Evolutionary conservation across 257 asterid species (phyloP).

Genomic region (Salvia splendens): DNA sequence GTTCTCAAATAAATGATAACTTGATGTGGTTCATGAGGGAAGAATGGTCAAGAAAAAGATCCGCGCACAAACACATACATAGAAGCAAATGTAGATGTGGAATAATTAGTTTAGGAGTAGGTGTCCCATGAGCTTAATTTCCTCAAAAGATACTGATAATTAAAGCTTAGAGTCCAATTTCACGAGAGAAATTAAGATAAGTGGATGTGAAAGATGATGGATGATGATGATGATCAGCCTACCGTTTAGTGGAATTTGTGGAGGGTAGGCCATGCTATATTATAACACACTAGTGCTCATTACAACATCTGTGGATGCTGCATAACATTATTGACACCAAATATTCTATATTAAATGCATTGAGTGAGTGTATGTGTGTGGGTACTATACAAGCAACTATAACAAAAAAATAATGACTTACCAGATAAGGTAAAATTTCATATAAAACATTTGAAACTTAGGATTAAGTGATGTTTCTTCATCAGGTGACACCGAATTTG

Average conservation of each 20-base stretch:
- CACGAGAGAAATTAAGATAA: not conserved
- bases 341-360: not conserved
- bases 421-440: not conserved
- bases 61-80: not conserved
- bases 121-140: not conserved
- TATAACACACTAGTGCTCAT: not conserved
- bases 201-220: constrained; percentile 16
- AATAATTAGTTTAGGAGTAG: not conserved
- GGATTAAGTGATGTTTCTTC: constrained; percentile 12
- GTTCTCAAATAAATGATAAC: too few relatives aligned
- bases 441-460: not conserved
- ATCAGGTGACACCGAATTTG: constrained; percentile 8
- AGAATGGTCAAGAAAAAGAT: not conserved
- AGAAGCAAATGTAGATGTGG: not conserved
- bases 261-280: constrained; percentile 12
- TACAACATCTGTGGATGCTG: not conserved
- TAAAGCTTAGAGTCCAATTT: not conserved
- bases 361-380: not conserved
- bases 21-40: not conserved
- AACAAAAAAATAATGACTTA: not conserved
- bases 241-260: constrained; percentile 2
- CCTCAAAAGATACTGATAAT: not conserved
- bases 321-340: not conserved
- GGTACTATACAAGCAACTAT: not conserved
- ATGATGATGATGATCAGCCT: constrained; percentile 1